Evolutionary conservation across 805 yeast species (phyloP).

Genomic region (Candida khao-thaluensis): DNA sequence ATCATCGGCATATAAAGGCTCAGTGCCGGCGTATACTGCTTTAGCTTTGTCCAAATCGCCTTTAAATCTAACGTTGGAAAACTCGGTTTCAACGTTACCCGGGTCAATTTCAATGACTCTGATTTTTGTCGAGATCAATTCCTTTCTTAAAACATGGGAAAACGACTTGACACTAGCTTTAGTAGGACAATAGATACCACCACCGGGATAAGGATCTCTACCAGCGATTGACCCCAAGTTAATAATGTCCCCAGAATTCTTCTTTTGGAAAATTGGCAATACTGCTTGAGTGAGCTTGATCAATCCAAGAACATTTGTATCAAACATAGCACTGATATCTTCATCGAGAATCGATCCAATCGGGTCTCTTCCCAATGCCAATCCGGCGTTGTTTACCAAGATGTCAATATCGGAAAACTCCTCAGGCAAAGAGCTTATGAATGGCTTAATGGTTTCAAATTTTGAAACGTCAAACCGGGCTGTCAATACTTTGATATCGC

Average conservation of each 20-base stretch:
- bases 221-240: constrained; percentile 80
- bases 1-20: constrained; percentile 70
- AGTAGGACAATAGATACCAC: constrained; percentile 74
- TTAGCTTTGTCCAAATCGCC: constrained; percentile 64
- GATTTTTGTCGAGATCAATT: constrained; percentile 65
- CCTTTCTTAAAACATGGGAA: constrained; percentile 71
- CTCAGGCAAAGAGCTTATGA: constrained; percentile 42
- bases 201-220: constrained; percentile 76
- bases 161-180: constrained; percentile 62
- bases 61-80: constrained; percentile 60
- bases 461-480: constrained; percentile 47
- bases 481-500: constrained; percentile 57
- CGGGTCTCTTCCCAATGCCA: constrained; percentile 75
- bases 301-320: constrained; percentile 85
- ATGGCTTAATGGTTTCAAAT: constrained; percentile 33
- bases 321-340: constrained; percentile 74
- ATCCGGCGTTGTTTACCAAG: constrained; percentile 72
- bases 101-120: constrained; percentile 76
- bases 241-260: constrained; percentile 71
- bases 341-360: constrained; percentile 65
- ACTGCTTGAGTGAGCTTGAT: constrained; percentile 81
- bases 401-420: constrained; percentile 63
- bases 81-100: constrained; percentile 79
- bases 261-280: constrained; percentile 65
- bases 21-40: constrained; percentile 63